Percentiles rank a stretch among this genome's conserved stretches.
phyloP scores from a whole-genome alignment of 2,329 filamentous ascomycete species.

The Herpotrichia juniperi region DNA sequence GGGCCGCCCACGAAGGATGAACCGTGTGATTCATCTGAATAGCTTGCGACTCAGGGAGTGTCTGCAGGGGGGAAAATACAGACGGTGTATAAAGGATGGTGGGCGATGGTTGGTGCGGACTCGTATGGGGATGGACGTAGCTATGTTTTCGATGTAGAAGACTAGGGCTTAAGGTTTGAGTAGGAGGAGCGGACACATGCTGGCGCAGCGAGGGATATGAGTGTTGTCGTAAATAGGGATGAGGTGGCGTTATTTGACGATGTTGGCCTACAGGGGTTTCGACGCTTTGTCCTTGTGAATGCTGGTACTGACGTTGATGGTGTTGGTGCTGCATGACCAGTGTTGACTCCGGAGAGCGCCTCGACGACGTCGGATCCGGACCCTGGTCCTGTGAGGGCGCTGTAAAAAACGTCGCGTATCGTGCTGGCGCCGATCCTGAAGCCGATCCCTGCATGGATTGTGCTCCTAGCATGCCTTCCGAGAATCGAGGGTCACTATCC shows the following conservation, averaged over 20 bases:
- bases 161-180: conserved; percentile 12
- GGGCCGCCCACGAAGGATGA: conserved; percentile 24
- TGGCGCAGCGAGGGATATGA: conserved; percentile 26
- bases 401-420: conserved; percentile 24
- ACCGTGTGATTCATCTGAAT: conserved; percentile 10
- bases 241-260: conserved; percentile 11
- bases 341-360: conserved; percentile 18
- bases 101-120: conserved; percentile 4
- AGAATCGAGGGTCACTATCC: conserved; percentile 20
- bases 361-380: conserved; percentile 28
- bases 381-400: conserved; percentile 19
- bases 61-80: conserved; percentile 2
- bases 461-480: conserved; percentile 18
- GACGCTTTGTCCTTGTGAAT: neutral
- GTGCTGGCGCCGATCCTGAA: conserved; percentile 24
- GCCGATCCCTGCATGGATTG: conserved; percentile 14
- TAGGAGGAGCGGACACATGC: conserved; percentile 4
- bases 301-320: conserved; percentile 3
- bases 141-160: neutral
- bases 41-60: conserved; percentile 12
- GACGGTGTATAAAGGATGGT: neutral
- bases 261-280: neutral
- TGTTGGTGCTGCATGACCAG: conserved; percentile 4
- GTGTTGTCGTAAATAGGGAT: conserved; percentile 12
- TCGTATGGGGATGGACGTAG: neutral